Base-by-base conservation (phyloP, 805 yeast genomes). In the Debaryomyces hansenii region DNA sequence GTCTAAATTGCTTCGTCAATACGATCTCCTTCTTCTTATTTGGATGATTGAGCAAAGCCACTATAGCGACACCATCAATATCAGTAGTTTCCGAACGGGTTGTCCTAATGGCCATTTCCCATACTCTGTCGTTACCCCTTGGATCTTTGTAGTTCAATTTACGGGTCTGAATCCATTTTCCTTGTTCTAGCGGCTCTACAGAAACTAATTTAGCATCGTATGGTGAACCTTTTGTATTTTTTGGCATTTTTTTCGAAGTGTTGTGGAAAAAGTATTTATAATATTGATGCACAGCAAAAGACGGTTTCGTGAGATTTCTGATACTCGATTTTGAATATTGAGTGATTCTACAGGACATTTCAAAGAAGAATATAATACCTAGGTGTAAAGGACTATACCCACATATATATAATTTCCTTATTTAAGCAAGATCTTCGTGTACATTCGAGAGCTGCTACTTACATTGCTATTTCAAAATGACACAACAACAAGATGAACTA, bases 41-140 rank as follows among this genome's bases (percentile, higher is more conserved):
- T 5, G 78, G 68, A 21, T 73, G 67, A 51, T 81, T 76, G 42
- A 90, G 66, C 14, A 90, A 70, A 0, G 96, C 91, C 27, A 91
- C 70, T 39, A 92, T 85, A 3, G 92, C 91, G n/a, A 94, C 97
- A 0, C 96, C 98, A 63, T 92, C 99, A 20, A 85, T 74, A 4
- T 78, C 80, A 11, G 83, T 68, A 20, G 68, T 63, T 21, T 67
- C 74, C 8, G 83, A 79, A 43, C 96, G 73, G 7, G 97, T 90
- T 41, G 81, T 79, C 50, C 97, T 75, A 1, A 86, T 80, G 3
- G 96, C 95, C 80, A 83, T 84, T 66, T 92, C 99, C 97, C 98
- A 92, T 42, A 83, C 85, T 35, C 97, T 77, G 32, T 50, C 50
- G 35, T 60, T 50, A 12, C 96, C 96, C 20, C 70, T 69, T 5